A percentile compares a stretch with the other conserved stretches of the same genome.
Conservation (phyloP, 2,329 filamentous ascomycete species). For the Dactylellina sp. region DNA sequence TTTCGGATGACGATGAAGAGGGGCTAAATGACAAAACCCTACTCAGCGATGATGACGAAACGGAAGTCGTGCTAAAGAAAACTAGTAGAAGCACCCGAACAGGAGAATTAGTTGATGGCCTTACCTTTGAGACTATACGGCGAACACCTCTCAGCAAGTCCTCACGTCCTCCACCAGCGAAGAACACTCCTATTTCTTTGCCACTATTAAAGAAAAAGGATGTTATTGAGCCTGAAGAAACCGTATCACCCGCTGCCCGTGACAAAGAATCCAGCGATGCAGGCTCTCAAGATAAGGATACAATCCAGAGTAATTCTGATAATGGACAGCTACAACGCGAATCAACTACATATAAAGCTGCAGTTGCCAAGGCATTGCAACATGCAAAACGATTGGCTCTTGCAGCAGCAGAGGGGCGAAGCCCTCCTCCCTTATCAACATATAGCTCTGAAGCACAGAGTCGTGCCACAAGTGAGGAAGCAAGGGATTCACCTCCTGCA, state of each 20-base stretch:
- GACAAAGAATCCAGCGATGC: slow-evolving; percentile 6
- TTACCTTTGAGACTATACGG: slow-evolving; percentile 41
- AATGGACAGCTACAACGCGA: background rate
- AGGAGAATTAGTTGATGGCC: slow-evolving; percentile 51
- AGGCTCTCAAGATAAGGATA: background rate
- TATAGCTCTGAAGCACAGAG: slow-evolving; percentile 49
- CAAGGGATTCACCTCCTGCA: slow-evolving; percentile 3
- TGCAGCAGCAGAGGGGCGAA: slow-evolving; percentile 46
- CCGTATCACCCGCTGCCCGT: background rate
- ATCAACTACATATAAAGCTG: slow-evolving; percentile 21
- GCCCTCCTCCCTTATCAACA: slow-evolving; percentile 37
- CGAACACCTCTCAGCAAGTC: slow-evolving; percentile 39
- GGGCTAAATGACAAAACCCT: slow-evolving; percentile 22
- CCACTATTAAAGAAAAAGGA: background rate
- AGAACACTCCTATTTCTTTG: background rate
- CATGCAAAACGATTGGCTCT: slow-evolving; percentile 51
- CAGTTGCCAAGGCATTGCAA: slow-evolving; percentile 31
- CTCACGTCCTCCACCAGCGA: slow-evolving; percentile 11
- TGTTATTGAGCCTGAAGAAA: background rate
- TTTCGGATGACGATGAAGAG: slow-evolving; percentile 44
- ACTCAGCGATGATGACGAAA: slow-evolving; percentile 36
- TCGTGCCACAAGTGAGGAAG: slow-evolving; percentile 28
- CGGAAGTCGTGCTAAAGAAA: slow-evolving; percentile 54
- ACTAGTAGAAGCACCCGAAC: slow-evolving; percentile 49
- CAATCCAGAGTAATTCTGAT: background rate